Evolutionary conservation across 768 basidiomycete genomes (phyloP).

Genomic region (Dioszegia aurantiaca): DNA sequence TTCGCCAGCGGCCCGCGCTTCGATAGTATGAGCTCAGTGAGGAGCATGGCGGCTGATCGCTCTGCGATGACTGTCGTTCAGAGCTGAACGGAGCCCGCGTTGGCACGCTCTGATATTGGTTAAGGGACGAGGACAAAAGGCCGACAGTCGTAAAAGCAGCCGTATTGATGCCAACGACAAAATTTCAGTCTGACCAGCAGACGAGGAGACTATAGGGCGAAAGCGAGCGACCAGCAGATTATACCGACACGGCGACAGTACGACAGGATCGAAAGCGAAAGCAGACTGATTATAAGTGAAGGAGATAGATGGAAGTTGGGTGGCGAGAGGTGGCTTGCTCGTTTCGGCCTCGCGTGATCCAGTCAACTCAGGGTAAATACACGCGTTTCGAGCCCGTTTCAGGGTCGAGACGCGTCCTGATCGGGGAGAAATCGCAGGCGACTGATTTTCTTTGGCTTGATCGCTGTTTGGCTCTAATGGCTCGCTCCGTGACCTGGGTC

Average conservation of each 20-base stretch:
- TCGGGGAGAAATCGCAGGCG: neutral
- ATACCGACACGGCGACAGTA: neutral
- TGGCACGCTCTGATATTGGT: neutral
- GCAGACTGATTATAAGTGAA: constrained; percentile 9
- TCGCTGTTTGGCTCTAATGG: too few species aligned
- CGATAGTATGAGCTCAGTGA: constrained; percentile 87
- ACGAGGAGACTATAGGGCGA: neutral
- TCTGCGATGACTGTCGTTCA: neutral
- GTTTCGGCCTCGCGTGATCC: constrained; percentile 9
- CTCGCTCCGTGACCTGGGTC: too few species aligned
- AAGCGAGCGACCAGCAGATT: neutral
- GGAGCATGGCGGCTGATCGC: constrained; percentile 57
- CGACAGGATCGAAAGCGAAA: neutral
- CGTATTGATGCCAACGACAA: too few species aligned
- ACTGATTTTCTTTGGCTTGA: neutral
- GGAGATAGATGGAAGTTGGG: neutral
- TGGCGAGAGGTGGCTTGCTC: neutral
- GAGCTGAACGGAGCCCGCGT: neutral
- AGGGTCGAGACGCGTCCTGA: neutral
- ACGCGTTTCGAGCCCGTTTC: too few species aligned
- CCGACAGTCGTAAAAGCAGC: too few species aligned
- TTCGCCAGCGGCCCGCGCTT: constrained; percentile 89
- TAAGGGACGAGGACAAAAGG: constrained; percentile 1
- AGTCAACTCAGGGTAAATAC: constrained; percentile 8
- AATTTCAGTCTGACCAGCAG: constrained; percentile 8